Evolutionary conservation across 176 grass and related monocot genomes (phyloP).

Genomic region (Avena eriantha): DNA sequence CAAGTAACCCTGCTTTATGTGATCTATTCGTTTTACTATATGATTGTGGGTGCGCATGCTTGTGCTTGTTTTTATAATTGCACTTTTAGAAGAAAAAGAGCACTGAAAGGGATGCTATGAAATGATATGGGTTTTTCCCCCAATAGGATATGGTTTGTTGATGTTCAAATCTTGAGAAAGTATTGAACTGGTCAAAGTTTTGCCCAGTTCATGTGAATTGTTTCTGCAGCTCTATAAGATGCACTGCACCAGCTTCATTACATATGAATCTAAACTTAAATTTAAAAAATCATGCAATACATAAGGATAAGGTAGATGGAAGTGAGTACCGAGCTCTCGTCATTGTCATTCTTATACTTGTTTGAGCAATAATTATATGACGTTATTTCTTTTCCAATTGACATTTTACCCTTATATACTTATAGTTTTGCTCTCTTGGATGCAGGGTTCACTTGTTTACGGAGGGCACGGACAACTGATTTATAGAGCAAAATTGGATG

Average conservation of each 20-base stretch:
- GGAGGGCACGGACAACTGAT: slow-evolving; percentile 71
- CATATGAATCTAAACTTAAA: not conserved
- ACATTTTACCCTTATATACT: not conserved
- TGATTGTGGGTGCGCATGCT: not conserved
- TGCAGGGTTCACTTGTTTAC: slow-evolving; percentile 91
- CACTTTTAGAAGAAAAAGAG: not conserved
- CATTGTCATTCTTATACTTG: slow-evolving; percentile 16
- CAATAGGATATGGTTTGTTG: not conserved
- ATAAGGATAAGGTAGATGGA: slow-evolving; percentile 14
- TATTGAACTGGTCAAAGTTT: slow-evolving; percentile 19
- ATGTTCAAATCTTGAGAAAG: not conserved
- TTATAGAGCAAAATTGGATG: slow-evolving; percentile 70
- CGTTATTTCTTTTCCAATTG: not conserved
- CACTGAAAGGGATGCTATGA: not conserved
- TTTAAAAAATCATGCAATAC: not conserved
- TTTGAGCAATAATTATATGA: slow-evolving; percentile 30
- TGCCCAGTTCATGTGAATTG: slow-evolving; percentile 14
- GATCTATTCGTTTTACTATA: not conserved
- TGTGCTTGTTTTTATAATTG: not conserved
- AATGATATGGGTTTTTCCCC: not conserved
- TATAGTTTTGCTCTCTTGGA: slow-evolving; percentile 23
- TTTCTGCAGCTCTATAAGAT: slow-evolving; percentile 35
- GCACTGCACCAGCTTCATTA: not conserved
- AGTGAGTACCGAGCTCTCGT: not conserved
- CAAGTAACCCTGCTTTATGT: not conserved